phyloP scores from a whole-genome alignment of 768 basidiomycete species.

The Heimioporus sp. region DNA sequence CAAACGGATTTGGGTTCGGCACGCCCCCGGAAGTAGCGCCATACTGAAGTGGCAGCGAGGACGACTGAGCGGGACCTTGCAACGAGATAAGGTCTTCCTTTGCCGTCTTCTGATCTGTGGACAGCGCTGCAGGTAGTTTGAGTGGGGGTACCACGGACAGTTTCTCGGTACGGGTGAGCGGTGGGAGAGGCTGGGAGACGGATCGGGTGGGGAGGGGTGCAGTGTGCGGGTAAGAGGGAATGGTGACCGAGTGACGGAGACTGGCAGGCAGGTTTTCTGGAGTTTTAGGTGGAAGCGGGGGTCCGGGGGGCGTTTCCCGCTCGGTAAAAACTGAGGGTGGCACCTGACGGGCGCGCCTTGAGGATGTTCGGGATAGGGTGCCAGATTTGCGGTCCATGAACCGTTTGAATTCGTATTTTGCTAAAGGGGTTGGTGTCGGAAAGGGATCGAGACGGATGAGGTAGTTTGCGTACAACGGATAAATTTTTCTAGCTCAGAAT shows the following conservation, averaged over 20 bases:
- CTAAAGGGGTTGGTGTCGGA: constrained; percentile 34
- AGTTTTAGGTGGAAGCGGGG: constrained; percentile 26
- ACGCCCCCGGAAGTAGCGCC: not conserved
- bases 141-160: constrained; percentile 3
- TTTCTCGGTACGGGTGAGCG: constrained; percentile 11
- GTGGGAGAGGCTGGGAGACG: constrained; percentile 36
- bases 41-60: constrained; percentile 50
- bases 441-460: not conserved
- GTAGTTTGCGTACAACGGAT: constrained; percentile 62
- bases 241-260: constrained; percentile 12
- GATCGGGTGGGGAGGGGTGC: constrained; percentile 25
- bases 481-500: constrained; percentile 88
- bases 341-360: not conserved
- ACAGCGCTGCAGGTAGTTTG: constrained; percentile 2
- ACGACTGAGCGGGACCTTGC: constrained; percentile 35
- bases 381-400: constrained; percentile 52
- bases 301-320: constrained; percentile 22
- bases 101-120: constrained; percentile 45
- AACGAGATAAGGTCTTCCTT: constrained; percentile 56
- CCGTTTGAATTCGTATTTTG: constrained; percentile 76
- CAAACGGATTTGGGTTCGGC: constrained; percentile 17
- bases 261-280: constrained; percentile 24
- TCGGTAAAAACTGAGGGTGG: constrained; percentile 6
- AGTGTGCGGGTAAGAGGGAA: constrained; percentile 12
- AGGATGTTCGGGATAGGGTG: constrained; percentile 9